phyloP scores from a whole-genome alignment of 2,329 filamentous ascomycete species.

The Colletotrichum sp. region DNA sequence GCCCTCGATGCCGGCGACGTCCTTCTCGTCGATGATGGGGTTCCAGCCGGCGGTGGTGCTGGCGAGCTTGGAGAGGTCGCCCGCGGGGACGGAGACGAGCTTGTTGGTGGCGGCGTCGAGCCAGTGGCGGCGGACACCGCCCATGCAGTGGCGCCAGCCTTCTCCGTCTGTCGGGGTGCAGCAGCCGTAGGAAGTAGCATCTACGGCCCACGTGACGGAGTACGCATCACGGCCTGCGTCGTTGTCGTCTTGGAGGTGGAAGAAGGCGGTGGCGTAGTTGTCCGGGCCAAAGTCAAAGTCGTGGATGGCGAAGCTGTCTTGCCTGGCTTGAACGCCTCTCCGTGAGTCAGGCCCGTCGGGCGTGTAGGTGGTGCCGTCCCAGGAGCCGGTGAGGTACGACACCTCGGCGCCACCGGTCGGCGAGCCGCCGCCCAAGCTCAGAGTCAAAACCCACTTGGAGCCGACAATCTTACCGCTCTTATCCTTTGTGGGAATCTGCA shows the following conservation, averaged over 20 bases:
- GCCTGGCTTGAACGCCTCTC: neutral
- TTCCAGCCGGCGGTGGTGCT: slow-evolving; percentile 20
- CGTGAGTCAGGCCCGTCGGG: neutral
- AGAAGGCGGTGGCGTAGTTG: slow-evolving; percentile 40
- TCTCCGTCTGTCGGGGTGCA: slow-evolving; percentile 32
- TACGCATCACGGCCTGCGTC: slow-evolving; percentile 26
- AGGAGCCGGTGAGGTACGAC: slow-evolving; percentile 19
- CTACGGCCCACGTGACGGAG: slow-evolving; percentile 39
- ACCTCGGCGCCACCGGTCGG: slow-evolving; percentile 14
- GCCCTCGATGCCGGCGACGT: slow-evolving; percentile 10
- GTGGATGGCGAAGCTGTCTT: slow-evolving; percentile 23
- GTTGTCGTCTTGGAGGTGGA: slow-evolving; percentile 20
- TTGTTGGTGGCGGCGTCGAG: slow-evolving; percentile 15
- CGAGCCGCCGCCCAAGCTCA: slow-evolving; percentile 14
- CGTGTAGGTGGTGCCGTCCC: slow-evolving; percentile 19
- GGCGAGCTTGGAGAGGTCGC: slow-evolving; percentile 8
- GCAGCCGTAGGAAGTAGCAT: slow-evolving; percentile 34
- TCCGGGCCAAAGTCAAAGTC: slow-evolving; percentile 39
- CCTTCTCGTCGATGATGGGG: slow-evolving; percentile 16
- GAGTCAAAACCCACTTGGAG: slow-evolving; percentile 17
- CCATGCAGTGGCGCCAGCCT: slow-evolving; percentile 31
- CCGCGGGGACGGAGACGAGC: slow-evolving; percentile 16
- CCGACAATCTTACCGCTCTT: slow-evolving; percentile 41
- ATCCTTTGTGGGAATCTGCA: slow-evolving; percentile 44
- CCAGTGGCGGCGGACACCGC: slow-evolving; percentile 19